Evolutionary conservation across 495 filamentous ascomycete species (phyloP).

Genomic region (Trypethelium eluteriae): DNA sequence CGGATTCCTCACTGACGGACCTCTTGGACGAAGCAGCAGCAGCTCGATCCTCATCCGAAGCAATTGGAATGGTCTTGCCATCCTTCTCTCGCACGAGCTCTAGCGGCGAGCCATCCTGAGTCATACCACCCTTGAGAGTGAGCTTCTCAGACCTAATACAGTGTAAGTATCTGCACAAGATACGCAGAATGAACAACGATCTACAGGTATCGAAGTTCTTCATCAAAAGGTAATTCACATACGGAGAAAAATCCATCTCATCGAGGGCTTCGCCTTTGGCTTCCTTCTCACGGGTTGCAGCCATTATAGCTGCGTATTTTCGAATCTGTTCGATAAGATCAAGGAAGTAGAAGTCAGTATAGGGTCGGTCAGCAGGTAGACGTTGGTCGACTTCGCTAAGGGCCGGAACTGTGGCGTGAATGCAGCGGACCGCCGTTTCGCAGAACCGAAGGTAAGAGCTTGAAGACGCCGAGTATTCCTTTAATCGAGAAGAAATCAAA

Average conservation of each 20-base stretch:
- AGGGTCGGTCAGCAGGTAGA: slow-evolving; percentile 72
- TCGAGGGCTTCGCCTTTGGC: slow-evolving; percentile 34
- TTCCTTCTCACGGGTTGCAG: slow-evolving; percentile 43
- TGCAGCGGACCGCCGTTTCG: slow-evolving; percentile 75
- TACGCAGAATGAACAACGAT: slow-evolving; percentile 3
- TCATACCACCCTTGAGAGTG: slow-evolving; percentile 65
- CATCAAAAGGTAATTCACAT: slow-evolving; percentile 23
- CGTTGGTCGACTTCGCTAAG: slow-evolving; percentile 74
- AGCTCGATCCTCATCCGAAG: slow-evolving; percentile 26
- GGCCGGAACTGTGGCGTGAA: slow-evolving; percentile 72
- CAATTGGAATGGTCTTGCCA: slow-evolving; percentile 67
- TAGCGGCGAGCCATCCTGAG: slow-evolving; percentile 65
- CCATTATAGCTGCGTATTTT: slow-evolving; percentile 42
- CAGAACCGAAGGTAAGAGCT: slow-evolving; percentile 73
- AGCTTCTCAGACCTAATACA: slow-evolving; percentile 55
- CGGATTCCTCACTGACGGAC: slow-evolving; percentile 33
- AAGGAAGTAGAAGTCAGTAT: slow-evolving; percentile 87
- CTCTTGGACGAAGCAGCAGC: slow-evolving; percentile 25
- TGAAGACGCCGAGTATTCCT: slow-evolving; percentile 64
- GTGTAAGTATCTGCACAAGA: slow-evolving; percentile 35
- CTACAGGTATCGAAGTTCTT: neutral
- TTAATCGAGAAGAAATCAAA: slow-evolving; percentile 50
- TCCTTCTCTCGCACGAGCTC: slow-evolving; percentile 67
- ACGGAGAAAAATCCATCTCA: slow-evolving; percentile 39
- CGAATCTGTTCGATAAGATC: slow-evolving; percentile 75